A percentile compares a stretch with the other conserved stretches of the same genome.
Evolutionary conservation across 2,329 filamentous ascomycete genomes (phyloP).

Genomic region (Cladophialophora exuberans): DNA sequence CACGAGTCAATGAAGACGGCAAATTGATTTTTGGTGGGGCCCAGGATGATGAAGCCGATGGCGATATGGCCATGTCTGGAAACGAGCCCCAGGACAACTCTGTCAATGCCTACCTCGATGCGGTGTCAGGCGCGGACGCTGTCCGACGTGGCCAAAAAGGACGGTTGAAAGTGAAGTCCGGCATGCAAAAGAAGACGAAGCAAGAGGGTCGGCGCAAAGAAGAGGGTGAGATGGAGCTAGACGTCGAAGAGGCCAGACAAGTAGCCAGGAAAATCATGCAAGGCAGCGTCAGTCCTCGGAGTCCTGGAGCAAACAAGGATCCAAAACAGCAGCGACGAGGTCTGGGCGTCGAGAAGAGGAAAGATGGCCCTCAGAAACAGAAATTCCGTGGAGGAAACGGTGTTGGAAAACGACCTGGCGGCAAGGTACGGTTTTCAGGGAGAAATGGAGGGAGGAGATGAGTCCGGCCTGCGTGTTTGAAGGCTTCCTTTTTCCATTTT

Average conservation of each 20-base stretch:
- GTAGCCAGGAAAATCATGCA: constrained; percentile 30
- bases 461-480: neutral
- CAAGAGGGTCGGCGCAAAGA: constrained; percentile 36
- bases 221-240: constrained; percentile 48
- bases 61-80: constrained; percentile 51
- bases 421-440: constrained; percentile 21
- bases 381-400: constrained; percentile 26
- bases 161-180: constrained; percentile 62
- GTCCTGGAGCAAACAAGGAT: neutral
- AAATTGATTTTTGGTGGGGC: constrained; percentile 47
- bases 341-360: constrained; percentile 32
- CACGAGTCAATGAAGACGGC: constrained; percentile 49
- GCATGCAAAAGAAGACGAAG: constrained; percentile 40
- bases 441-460: constrained; percentile 15
- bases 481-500: neutral
- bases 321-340: constrained; percentile 25
- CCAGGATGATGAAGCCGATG: constrained; percentile 37
- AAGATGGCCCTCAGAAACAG: constrained; percentile 10
- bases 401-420: constrained; percentile 19
- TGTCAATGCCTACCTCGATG: constrained; percentile 65
- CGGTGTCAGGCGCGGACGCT: constrained; percentile 63
- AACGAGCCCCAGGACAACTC: constrained; percentile 28
- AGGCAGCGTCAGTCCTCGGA: constrained; percentile 16
- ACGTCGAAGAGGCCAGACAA: constrained; percentile 52
- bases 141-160: constrained; percentile 62